Evolutionary conservation across 768 basidiomycete species (phyloP).

Genomic region (Artomyces pyxidatus): DNA sequence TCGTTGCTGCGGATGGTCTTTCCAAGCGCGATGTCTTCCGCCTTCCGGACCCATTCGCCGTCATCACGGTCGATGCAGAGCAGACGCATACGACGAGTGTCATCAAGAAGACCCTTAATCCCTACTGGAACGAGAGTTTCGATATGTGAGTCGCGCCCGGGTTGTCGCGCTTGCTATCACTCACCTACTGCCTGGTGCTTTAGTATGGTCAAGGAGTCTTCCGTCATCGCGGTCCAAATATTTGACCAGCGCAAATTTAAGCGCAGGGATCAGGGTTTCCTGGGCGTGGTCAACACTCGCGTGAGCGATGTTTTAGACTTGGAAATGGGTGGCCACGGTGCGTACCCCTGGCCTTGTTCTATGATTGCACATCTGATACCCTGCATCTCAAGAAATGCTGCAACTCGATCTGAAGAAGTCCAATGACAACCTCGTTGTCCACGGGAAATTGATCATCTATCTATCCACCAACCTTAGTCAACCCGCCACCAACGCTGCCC

Average conservation of each 20-base stretch:
- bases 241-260: constrained; percentile 99
- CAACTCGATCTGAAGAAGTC: constrained; percentile 96
- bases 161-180: constrained; percentile 1
- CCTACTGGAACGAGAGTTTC: constrained; percentile 98
- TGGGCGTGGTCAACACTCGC: constrained; percentile 94
- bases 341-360: constrained; percentile 4
- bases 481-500: constrained; percentile 80
- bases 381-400: constrained; percentile 61
- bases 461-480: constrained; percentile 85
- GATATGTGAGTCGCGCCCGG: constrained; percentile 63
- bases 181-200: constrained; percentile 1
- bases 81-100: constrained; percentile 96
- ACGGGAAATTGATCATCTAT: constrained; percentile 95
- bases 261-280: constrained; percentile 93
- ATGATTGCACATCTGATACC: neutral
- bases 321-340: constrained; percentile 91
- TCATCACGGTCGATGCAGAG: constrained; percentile 96
- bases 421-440: constrained; percentile 96
- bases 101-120: constrained; percentile 91
- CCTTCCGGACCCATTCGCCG: constrained; percentile 95
- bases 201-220: constrained; percentile 95
- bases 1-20: constrained; percentile 91
- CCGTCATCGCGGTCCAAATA: constrained; percentile 95
- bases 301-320: constrained; percentile 89
- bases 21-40: constrained; percentile 95